Percentiles rank a stretch among this genome's conserved stretches.
These are phyloP conservation scores for Evansstolkia leycettana DNA, from an alignment of 495 filamentous ascomycete genomes.

Conservation along the genomic window DNA sequence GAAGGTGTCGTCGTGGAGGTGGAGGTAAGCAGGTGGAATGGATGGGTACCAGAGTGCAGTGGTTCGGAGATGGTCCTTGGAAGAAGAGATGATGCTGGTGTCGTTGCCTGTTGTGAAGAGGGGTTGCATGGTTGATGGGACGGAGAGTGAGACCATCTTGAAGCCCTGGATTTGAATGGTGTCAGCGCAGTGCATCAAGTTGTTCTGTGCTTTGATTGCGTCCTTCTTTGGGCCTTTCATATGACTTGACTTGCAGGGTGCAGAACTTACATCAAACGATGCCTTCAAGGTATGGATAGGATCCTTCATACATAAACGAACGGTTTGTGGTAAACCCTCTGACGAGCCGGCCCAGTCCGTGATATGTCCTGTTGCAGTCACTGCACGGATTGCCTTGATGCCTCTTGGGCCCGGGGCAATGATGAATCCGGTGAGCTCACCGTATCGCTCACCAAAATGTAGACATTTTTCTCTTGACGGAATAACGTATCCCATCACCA, in stretches of 20 bases:
- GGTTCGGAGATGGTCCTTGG: no score
- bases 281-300: slow-evolving; percentile 4
- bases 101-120: background rate
- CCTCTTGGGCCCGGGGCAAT: slow-evolving; percentile 2
- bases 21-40: background rate
- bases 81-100: background rate
- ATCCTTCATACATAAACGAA: slow-evolving; percentile 4
- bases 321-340: slow-evolving; percentile 2
- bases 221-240: no score
- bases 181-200: no score
- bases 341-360: slow-evolving; percentile 2
- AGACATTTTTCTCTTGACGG: slow-evolving; percentile 1
- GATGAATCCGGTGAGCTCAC: slow-evolving; percentile 2
- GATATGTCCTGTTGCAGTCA: slow-evolving; percentile 1
- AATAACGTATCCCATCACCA: slow-evolving; percentile 2
- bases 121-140: slow-evolving; percentile 1
- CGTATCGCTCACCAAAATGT: background rate
- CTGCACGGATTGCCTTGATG: slow-evolving; percentile 2
- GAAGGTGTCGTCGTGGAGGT: slow-evolving; percentile 2
- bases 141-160: slow-evolving; percentile 4
- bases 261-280: slow-evolving; percentile 2
- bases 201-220: no score
- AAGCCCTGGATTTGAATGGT: slow-evolving; percentile 2
- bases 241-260: no score
- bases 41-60: slow-evolving; percentile 5